Evolutionary conservation across 164 flowering plant species (phyloP), one percentile per base, ranked within the genome.

Genomic region (Sextonia rubra): DNA sequence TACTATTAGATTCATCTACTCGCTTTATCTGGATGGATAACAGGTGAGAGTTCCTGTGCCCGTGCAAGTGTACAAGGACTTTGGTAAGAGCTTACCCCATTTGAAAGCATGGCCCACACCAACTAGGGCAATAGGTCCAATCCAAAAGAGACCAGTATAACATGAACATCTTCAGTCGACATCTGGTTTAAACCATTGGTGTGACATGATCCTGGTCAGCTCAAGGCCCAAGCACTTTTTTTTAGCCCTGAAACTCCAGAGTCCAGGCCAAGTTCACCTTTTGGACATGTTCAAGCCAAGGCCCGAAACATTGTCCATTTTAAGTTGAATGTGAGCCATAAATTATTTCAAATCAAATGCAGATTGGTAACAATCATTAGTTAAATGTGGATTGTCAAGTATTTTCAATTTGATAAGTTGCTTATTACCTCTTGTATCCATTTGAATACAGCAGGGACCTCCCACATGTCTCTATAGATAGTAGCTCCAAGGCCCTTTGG

Each of bases 391-490:
- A 52, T 20, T 20, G n/a, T 20, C n/a, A 12, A 15, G n/a, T 52
- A 52, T 37, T 37, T 37, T 37, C 44, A 37, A 37, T 52, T 20
- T 15, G 58, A 52, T 15, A 52, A 5, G 6, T 29, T 3, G 27
- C 3, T 30, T 32, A 2, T 26, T 78, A 93, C 99, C 99, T 91
- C 89, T 85, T 95, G 94, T 66, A 95, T 86, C 97, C 99, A 95
- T 69, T 87, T 95, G 81, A 95, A 95, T 27, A 93, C 78, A 12
- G 92, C 71, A 67, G 92, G 98, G 18, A 90, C 70, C 47, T 80
- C 79, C 99, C 99, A 95, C 14, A 97, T 87, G 61, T 83, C 84
- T 47, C 78, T 67, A 69, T 84, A 77, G 55, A 93, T 89, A 47
- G 76, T 72, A 72, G 97, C 97, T 75, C 99, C 99, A 47, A 91